Percentiles rank a stretch among this genome's conserved stretches.
Evolutionary conservation across 2,329 filamentous ascomycete species (phyloP).

Genomic region (Fusarium odoratissimum): DNA sequence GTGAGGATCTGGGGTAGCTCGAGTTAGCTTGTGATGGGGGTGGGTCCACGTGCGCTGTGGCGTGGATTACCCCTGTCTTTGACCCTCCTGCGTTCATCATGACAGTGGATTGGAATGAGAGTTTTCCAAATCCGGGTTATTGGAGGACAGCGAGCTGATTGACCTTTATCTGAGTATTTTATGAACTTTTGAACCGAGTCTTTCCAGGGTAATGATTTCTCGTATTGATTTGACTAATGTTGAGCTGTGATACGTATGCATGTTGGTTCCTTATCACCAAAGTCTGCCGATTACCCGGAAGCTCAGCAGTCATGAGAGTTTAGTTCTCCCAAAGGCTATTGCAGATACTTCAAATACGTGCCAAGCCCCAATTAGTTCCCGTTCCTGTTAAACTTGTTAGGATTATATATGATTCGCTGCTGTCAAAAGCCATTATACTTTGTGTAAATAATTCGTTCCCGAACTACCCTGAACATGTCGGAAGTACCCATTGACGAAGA

Average conservation of each 20-base stretch:
- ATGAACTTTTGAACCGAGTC: background rate
- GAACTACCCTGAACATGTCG: background rate
- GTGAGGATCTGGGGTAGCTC: conserved; percentile 20
- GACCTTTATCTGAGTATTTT: background rate
- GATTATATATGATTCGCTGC: background rate
- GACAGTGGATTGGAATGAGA: conserved; percentile 12
- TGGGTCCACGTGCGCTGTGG: conserved; percentile 35
- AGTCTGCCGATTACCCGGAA: background rate
- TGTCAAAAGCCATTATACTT: background rate
- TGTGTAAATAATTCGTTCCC: background rate
- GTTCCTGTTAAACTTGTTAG: background rate
- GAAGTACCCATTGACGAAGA: background rate
- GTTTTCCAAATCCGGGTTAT: background rate
- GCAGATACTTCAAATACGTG: background rate
- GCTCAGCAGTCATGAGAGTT: background rate
- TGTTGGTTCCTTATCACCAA: background rate
- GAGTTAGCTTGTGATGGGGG: conserved; percentile 25
- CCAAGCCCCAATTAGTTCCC: background rate
- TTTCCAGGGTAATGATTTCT: background rate
- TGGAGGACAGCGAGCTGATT: background rate
- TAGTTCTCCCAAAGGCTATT: background rate
- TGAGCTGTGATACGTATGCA: background rate
- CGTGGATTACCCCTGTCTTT: conserved; percentile 22
- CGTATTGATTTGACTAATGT: background rate
- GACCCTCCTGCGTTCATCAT: background rate